Percentiles rank a stretch among this genome's conserved stretches.
Conservation (phyloP, 176 grass and related monocot genomes). For the Bolboschoenus planiculmis region DNA sequence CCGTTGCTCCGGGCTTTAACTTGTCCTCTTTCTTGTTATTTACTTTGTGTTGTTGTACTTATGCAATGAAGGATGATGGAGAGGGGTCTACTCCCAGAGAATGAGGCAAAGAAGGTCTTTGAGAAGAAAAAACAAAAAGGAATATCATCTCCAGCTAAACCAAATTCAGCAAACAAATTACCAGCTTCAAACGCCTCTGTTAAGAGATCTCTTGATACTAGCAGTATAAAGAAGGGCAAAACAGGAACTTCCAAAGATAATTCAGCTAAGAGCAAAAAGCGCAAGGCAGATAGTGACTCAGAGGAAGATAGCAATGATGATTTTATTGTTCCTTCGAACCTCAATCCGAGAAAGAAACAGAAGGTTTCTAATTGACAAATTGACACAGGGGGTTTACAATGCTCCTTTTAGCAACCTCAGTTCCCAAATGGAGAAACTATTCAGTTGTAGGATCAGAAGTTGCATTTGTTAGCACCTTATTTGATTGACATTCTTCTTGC, state of each 20-base stretch:
- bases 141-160: constrained; percentile 2
- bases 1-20: background rate
- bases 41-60: background rate
- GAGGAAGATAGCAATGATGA: constrained; percentile 14
- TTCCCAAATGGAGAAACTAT: background rate
- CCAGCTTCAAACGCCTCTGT: background rate
- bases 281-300: background rate
- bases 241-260: constrained; percentile 2
- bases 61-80: constrained; percentile 19
- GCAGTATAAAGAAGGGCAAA: constrained; percentile 3
- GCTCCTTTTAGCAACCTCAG: background rate
- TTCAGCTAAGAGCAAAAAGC: constrained; percentile 10
- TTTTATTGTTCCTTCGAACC: background rate
- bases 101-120: constrained; percentile 4
- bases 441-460: background rate
- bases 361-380: constrained; percentile 11
- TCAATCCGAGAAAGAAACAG: constrained; percentile 7
- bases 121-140: constrained; percentile 4
- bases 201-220: background rate
- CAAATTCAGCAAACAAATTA: background rate
- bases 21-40: background rate
- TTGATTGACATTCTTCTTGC: background rate
- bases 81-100: background rate
- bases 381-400: background rate
- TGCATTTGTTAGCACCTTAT: background rate